Percentiles rank a stretch among this genome's conserved stretches.
phyloP scores from a whole-genome alignment of 1,284 basidiomycete species.

The Vanrija pseudolonga region DNA sequence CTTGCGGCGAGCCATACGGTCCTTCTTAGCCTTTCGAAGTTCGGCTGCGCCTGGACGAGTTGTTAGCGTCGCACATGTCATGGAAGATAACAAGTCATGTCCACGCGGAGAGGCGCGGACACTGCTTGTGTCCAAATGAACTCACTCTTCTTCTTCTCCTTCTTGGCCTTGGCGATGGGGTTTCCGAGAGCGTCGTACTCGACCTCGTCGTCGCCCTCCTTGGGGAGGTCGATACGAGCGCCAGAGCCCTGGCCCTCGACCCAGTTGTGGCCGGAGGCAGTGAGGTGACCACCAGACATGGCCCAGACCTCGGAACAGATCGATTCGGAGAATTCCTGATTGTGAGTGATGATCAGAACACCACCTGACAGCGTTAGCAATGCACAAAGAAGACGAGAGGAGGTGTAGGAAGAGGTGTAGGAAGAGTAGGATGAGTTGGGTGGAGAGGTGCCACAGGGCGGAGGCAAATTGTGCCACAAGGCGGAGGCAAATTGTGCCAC shows the following conservation, averaged over 20 bases:
- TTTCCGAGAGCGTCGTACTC: conserved; percentile 93
- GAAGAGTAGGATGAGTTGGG: too few species aligned
- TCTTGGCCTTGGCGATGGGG: conserved; percentile 81
- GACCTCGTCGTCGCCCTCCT: conserved; percentile 78
- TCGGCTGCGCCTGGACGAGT: conserved; percentile 57
- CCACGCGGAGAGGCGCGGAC: too few species aligned
- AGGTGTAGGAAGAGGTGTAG: too few species aligned
- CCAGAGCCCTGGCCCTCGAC: conserved; percentile 95
- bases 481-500: too few species aligned
- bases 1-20: conserved; percentile 77
- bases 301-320: conserved; percentile 65
- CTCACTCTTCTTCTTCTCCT: conserved; percentile 66
- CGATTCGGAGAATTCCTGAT: conserved; percentile 96
- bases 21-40: conserved; percentile 87
- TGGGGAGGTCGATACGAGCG: conserved; percentile 80
- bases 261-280: conserved; percentile 97
- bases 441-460: too few species aligned
- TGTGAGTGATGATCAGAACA: conserved; percentile 95
- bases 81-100: too few species aligned
- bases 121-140: too few species aligned
- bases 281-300: conserved; percentile 86
- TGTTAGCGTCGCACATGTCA: too few species aligned
- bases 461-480: too few species aligned
- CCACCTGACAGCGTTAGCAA: too few species aligned
- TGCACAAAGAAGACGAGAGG: too few species aligned